Base-by-base conservation (phyloP, 768 basidiomycete species). In the Kondoa malvinella region DNA sequence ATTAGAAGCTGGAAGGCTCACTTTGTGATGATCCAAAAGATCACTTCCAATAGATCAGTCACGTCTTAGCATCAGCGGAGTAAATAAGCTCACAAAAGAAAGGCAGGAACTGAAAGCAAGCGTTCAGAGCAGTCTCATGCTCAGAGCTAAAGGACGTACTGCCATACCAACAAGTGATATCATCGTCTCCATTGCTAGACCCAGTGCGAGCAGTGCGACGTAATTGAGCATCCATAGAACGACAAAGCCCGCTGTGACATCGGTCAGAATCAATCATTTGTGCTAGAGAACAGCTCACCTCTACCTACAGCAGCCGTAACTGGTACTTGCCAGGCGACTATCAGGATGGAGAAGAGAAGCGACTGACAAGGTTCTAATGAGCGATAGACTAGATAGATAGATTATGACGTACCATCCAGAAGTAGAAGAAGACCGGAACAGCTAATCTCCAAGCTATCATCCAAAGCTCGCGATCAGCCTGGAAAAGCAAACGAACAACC, bases 161-260 rank as follows among this genome's bases (percentile, higher is more conserved):
- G 62, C 56, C 70, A 72, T 30, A 67, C 34, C n/a, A n/a, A n/a
- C 30, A 3, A 74, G 16, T 1, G 70, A 66, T 12, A 75, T 59
- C 71, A 76, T 73, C 1, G 75, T 71, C 68, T 78, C 77, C 68
- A 78, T 71, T 1, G 75, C 74, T 12, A 75, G 70, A 0, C 76
- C 77, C 15, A 72, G 69, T 0, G 76, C 75, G 14, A 71, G 59
- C 60, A 78, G 72, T 1, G 72, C 70, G 32, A 76, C 34, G 34
- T 70, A 74, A 67, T 78, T 77, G 29, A 78, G 71, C 62, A 73
- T 73, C 77, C 77, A 78, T 4, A 76, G 71, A 1, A 74, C 73
- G n/a, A 73, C 66, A 67, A 74, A 75, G 3, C 75, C 76, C 34
- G 70, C 73, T 75, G 50, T 4, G 29, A 26, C 31, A 68, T 57